These are phyloP conservation scores for Neobulgaria alba DNA, from an alignment of 2,329 filamentous ascomycete genomes.

Conservation along the genomic window DNA sequence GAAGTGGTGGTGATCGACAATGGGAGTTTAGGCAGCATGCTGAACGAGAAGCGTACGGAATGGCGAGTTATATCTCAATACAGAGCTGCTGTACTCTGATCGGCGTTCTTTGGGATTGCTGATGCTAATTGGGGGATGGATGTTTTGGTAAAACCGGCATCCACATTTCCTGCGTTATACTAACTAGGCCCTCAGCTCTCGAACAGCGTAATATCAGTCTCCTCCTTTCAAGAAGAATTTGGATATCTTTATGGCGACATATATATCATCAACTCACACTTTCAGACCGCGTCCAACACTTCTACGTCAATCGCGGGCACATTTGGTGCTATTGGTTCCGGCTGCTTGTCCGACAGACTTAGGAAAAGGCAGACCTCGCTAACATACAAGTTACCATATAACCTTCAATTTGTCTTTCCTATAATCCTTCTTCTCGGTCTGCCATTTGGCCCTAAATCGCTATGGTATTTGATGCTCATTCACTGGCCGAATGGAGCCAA, in stretches of 20 bases:
- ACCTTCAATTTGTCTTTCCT: neutral
- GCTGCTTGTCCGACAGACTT: constrained; percentile 34
- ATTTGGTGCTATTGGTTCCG: constrained; percentile 39
- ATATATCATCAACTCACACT: constrained; percentile 37
- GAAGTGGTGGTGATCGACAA: neutral
- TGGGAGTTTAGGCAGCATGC: neutral
- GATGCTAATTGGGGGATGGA: constrained; percentile 16
- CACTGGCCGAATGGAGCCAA: too few relatives aligned
- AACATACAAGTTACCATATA: neutral
- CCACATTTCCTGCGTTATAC: neutral
- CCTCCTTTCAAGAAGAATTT: constrained; percentile 34
- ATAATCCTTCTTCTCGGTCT: neutral
- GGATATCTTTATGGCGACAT: constrained; percentile 26
- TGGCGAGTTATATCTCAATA: constrained; percentile 12
- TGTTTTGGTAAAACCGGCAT: constrained; percentile 9
- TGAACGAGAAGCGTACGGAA: neutral
- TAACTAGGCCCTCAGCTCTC: constrained; percentile 26
- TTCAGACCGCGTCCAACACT: constrained; percentile 42
- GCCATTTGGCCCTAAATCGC: too few relatives aligned
- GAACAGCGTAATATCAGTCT: constrained; percentile 35
- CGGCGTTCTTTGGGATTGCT: constrained; percentile 13
- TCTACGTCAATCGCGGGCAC: constrained; percentile 37
- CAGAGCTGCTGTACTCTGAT: constrained; percentile 12
- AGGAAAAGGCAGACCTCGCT: too few relatives aligned
- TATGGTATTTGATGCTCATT: too few relatives aligned